Evolutionary conservation across 352 stramenopile genomes (phyloP), one percentile per base, ranked within the genome.

Genomic region (Pythium sp.): DNA sequence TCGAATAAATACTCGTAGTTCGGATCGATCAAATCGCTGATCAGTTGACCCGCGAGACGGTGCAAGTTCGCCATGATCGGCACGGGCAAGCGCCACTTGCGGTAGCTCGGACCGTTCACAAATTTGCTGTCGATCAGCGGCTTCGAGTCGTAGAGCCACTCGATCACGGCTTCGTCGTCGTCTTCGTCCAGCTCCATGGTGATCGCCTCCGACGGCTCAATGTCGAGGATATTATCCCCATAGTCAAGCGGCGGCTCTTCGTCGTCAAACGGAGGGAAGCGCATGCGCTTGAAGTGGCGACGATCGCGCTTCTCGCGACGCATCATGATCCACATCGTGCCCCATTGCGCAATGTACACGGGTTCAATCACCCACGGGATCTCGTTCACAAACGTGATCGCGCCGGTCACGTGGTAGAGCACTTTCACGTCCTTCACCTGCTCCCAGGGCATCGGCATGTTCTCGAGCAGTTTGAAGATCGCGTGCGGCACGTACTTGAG

Each of bases 391-490:
- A 99, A 99, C 41, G 90, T 98, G 75, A 99, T 99, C 26, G 98
- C 98, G 20, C 98, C 98, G 3, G 98, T 99, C 22, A 99, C 86
- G 78, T 99, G 98, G 82, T 99, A 99, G 58, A 99, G 73, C 30
- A 99, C 97, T 67, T 98, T 98, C 49, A 99, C 98, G 65, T 99
- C 98, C 62, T 98, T 97, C 43, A 99, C 97, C 69, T 98, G 96
- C 77, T 99, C 98, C 98, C 98, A 99, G 3, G 98, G 98, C 98
- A 99, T 99, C 54, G 98, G 98, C 93, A 99, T 99, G 78, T 99
- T 99, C 85, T 99, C 98, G 60, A 99, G 78, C 53, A 99, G 80
- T 85, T 99, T 99, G 76, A 98, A 99, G 46, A 99, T 90, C 20
- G 98, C 96, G 74, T 99, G 98, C 14, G 98, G 98, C 28, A 99